Evolutionary conservation across 2,329 filamentous ascomycete genomes (phyloP).

Genomic region (Aspergillus pseudoterreus): DNA sequence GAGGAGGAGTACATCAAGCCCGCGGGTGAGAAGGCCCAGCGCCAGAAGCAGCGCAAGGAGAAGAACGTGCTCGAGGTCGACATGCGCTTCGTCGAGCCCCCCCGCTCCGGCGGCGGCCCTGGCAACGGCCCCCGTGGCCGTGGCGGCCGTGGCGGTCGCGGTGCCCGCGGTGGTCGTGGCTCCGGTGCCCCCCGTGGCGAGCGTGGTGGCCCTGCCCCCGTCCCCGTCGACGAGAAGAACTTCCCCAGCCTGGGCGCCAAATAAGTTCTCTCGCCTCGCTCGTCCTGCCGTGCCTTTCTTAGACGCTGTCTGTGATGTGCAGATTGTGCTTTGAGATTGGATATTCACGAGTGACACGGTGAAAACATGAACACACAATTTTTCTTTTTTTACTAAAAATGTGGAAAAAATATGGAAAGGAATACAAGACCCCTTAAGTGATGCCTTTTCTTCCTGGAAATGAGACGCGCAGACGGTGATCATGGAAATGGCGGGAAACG

Average conservation of each 20-base stretch:
- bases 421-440: constrained; percentile 1
- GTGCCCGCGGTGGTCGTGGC: constrained; percentile 18
- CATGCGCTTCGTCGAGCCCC: constrained; percentile 69
- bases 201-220: constrained; percentile 12
- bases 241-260: constrained; percentile 43
- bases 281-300: not conserved
- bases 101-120: constrained; percentile 43
- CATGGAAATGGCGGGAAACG: not conserved
- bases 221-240: constrained; percentile 45
- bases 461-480: not conserved
- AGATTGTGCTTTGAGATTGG: too few species aligned
- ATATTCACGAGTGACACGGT: too few species aligned
- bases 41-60: constrained; percentile 85
- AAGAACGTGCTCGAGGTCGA: constrained; percentile 90
- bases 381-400: not conserved
- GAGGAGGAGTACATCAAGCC: constrained; percentile 73
- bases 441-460: constrained; percentile 3
- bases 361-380: not conserved
- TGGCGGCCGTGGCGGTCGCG: constrained; percentile 41
- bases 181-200: constrained; percentile 21
- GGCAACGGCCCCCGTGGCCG: constrained; percentile 30
- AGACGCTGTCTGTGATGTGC: too few species aligned
- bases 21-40: constrained; percentile 69
- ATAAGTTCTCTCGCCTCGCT: constrained; percentile 19
- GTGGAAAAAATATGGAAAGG: not conserved